phyloP scores from a whole-genome alignment of 2,329 filamentous ascomycete species.

The Nemania sp. region DNA sequence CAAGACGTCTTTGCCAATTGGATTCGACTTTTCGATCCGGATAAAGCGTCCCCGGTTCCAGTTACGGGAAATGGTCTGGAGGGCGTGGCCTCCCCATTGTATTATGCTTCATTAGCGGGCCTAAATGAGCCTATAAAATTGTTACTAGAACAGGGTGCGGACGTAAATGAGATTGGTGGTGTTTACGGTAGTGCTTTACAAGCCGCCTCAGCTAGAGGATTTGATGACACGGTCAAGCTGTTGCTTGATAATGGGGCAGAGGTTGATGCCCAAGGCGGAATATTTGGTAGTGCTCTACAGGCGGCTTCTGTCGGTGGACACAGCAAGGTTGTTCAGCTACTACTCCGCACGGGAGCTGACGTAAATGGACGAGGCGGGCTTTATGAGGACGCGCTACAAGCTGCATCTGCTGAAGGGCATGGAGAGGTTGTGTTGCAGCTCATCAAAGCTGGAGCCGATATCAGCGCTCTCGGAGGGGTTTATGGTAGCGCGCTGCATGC shows the following conservation, averaged over 20 bases:
- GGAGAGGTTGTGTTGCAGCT: neutral
- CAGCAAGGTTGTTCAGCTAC: neutral
- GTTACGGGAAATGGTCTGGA: too few species aligned
- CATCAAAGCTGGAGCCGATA: too few species aligned
- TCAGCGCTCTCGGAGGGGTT: too few species aligned
- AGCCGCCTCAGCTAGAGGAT: neutral
- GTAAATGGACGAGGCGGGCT: neutral
- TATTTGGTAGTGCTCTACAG: neutral
- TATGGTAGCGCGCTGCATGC: too few species aligned
- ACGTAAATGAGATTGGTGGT: too few species aligned
- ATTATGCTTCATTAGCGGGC: too few species aligned
- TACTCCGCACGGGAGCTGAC: neutral
- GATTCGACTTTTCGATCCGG: too few species aligned
- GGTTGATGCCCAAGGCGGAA: neutral
- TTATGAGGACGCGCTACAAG: neutral
- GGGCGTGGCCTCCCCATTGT: too few species aligned
- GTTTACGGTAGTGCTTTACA: neutral
- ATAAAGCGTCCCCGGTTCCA: too few species aligned
- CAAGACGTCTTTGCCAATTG: too few species aligned
- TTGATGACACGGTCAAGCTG: neutral
- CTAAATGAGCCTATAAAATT: too few species aligned
- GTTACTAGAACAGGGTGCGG: too few species aligned
- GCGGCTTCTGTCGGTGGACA: neutral
- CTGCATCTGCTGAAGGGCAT: neutral
- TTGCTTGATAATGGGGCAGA: neutral